Conservation (phyloP, 2,329 filamentous ascomycete species). For the Trichoderma gracile region DNA sequence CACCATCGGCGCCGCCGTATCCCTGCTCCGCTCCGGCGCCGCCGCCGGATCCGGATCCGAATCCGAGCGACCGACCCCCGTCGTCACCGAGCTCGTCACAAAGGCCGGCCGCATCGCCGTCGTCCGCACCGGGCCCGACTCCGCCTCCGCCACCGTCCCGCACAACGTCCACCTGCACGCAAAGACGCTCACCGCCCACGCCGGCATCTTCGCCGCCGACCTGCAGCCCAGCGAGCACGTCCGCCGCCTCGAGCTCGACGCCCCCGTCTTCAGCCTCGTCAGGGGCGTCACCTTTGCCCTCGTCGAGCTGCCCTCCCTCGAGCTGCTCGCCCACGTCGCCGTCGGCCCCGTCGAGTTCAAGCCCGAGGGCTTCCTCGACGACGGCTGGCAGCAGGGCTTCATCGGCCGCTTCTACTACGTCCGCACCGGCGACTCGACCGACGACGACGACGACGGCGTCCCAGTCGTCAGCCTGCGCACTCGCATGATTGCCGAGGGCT, state of each 20-base stretch:
- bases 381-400: conserved; percentile 58
- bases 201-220: conserved; percentile 29
- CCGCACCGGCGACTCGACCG: conserved; percentile 36
- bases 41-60: neutral
- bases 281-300: conserved; percentile 75
- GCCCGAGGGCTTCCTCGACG: conserved; percentile 46
- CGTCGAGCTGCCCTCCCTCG: conserved; percentile 60
- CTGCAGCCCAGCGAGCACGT: conserved; percentile 37
- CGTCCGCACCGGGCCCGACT: conserved; percentile 39
- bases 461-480: conserved; percentile 49
- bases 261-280: conserved; percentile 63
- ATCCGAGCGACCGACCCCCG: too few relatives aligned
- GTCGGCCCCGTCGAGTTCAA: conserved; percentile 39
- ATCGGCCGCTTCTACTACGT: conserved; percentile 62
- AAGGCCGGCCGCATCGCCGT: conserved; percentile 60
- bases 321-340: conserved; percentile 52
- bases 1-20: conserved; percentile 57
- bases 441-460: conserved; percentile 32
- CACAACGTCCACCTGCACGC: conserved; percentile 65
- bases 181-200: conserved; percentile 40
- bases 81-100: conserved; percentile 49
- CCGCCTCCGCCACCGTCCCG: conserved; percentile 64
- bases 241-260: conserved; percentile 41
- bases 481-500: conserved; percentile 56
- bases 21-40: conserved; percentile 43